Percentiles rank a stretch among this genome's conserved stretches.
Evolutionary conservation across 192 early-diverging fungal genomes (phyloP).

Genomic region (Coemansia sp.): DNA sequence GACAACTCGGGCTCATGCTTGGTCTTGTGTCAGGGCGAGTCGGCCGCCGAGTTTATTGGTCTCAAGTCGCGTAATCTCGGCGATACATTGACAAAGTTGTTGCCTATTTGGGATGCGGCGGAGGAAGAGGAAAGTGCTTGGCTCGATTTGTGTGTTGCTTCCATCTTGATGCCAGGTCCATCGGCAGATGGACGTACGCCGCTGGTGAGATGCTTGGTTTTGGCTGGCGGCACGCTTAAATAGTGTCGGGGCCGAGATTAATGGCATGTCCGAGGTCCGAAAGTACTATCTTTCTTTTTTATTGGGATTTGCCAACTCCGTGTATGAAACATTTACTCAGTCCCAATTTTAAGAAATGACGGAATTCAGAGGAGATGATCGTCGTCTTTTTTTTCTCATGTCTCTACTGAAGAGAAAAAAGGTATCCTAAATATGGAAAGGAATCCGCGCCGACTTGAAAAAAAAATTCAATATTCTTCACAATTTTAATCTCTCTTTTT

Average conservation of each 20-base stretch:
- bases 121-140: background rate
- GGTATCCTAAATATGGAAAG: background rate
- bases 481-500: background rate
- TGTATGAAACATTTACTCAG: background rate
- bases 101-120: background rate
- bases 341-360: background rate
- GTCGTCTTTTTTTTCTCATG: background rate
- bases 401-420: background rate
- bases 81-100: background rate
- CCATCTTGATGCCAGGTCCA: background rate
- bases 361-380: background rate
- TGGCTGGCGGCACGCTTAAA: background rate
- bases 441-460: background rate
- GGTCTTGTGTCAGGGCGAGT: conserved; percentile 13
- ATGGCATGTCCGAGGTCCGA: conserved; percentile 20
- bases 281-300: background rate
- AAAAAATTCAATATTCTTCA: background rate
- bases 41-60: background rate
- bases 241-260: background rate
- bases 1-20: conserved; percentile 22
- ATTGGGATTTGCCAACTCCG: conserved; percentile 21
- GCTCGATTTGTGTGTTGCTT: background rate
- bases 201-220: background rate
- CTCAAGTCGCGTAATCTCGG: background rate
- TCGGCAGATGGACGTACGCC: background rate